Percentiles rank a stretch among this genome's conserved stretches.
Evolutionary conservation across 148 eudicot genomes (phyloP).

Genomic region (Cornus kousa): DNA sequence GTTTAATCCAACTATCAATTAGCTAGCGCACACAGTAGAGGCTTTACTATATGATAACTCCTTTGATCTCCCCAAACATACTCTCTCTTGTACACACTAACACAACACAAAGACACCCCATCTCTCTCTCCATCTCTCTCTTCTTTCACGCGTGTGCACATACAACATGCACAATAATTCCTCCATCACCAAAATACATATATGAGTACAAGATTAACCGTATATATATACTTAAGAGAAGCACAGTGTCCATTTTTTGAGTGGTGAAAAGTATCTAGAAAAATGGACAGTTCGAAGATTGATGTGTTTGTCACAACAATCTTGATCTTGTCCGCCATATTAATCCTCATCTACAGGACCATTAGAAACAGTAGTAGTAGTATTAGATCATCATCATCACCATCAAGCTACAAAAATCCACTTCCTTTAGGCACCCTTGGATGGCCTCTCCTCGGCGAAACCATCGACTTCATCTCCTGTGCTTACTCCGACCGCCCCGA

Average conservation of each 20-base stretch:
- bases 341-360: background rate
- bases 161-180: slow-evolving; percentile 8
- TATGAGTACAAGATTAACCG: background rate
- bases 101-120: background rate
- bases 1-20: too few species aligned
- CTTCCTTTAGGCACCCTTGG: slow-evolving; percentile 68
- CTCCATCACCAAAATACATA: background rate
- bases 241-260: background rate
- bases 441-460: slow-evolving; percentile 91
- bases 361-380: background rate
- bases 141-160: background rate
- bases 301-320: slow-evolving; percentile 9
- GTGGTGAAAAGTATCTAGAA: background rate
- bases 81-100: background rate
- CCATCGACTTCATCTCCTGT: slow-evolving; percentile 79
- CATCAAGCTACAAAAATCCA: slow-evolving; percentile 6
- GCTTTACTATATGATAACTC: too few species aligned
- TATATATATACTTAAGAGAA: background rate
- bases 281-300: slow-evolving; percentile 7
- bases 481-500: slow-evolving; percentile 79
- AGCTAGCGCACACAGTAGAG: too few species aligned
- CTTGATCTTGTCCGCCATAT: slow-evolving; percentile 8
- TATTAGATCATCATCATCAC: too few species aligned
- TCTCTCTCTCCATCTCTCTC: background rate
- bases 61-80: background rate